phyloP scores from a whole-genome alignment of 768 basidiomycete species.

The Infundibulicybe gibba region DNA sequence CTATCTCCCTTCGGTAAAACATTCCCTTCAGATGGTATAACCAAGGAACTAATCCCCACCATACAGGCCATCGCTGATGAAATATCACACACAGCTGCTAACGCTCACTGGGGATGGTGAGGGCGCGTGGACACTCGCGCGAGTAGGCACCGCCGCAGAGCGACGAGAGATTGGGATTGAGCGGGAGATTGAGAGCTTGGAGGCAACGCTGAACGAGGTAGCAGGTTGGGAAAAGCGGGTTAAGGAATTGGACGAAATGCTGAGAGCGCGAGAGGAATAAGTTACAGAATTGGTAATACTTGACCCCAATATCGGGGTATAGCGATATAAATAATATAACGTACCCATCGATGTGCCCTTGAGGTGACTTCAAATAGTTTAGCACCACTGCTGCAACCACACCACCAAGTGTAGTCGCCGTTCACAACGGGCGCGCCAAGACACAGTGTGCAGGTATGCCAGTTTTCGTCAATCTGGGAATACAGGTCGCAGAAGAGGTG shows the following conservation, averaged over 20 bases:
- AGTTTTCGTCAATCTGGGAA: not conserved
- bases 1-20: constrained; percentile 76
- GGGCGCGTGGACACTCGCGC: constrained; percentile 67
- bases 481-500: not conserved
- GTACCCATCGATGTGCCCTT: no score
- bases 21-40: not conserved
- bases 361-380: no score
- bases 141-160: constrained; percentile 72
- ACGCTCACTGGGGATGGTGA: constrained; percentile 72
- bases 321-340: no score
- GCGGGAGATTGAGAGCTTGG: constrained; percentile 66
- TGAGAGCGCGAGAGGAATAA: constrained; percentile 37
- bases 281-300: no score
- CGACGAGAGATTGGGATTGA: constrained; percentile 57
- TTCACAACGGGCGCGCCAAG: no score
- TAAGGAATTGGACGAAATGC: constrained; percentile 54
- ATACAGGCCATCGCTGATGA: constrained; percentile 73
- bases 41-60: not conserved
- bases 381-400: no score
- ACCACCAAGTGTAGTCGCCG: no score
- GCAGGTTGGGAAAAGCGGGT: constrained; percentile 69
- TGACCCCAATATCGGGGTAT: no score
- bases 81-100: constrained; percentile 86
- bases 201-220: constrained; percentile 67
- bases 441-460: not conserved